phyloP scores from a whole-genome alignment of 1,284 basidiomycete genomes.

The Neotropicomus parvogracilis region DNA sequence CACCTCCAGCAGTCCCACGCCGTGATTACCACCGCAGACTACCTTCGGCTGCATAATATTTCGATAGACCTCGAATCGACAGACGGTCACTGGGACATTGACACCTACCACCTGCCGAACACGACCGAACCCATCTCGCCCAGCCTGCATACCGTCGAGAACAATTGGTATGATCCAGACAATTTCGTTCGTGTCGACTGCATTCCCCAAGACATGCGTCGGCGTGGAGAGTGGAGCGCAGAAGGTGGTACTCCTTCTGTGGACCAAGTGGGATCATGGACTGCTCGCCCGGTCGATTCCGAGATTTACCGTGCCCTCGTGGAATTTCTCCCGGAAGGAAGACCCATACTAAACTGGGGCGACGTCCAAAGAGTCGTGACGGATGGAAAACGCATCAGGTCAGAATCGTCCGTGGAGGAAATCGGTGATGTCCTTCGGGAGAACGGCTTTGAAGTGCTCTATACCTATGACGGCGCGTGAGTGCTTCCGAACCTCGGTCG shows the following conservation, averaged over 20 bases:
- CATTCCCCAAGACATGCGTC: slow-evolving; percentile 32
- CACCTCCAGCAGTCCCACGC: slow-evolving; percentile 38
- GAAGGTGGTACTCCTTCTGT: slow-evolving; percentile 17
- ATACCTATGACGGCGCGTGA: slow-evolving; percentile 38
- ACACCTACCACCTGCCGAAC: slow-evolving; percentile 24
- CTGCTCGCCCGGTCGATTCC: slow-evolving; percentile 14
- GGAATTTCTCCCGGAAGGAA: slow-evolving; percentile 8
- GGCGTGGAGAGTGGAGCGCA: slow-evolving; percentile 29
- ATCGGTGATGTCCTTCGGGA: slow-evolving; percentile 34
- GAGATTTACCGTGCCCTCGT: slow-evolving; percentile 20
- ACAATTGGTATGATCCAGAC: slow-evolving; percentile 37
- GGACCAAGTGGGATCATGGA: slow-evolving; percentile 28
- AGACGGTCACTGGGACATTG: slow-evolving; percentile 38
- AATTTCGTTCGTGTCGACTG: slow-evolving; percentile 36
- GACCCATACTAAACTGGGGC: slow-evolving; percentile 21
- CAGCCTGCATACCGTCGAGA: slow-evolving; percentile 36
- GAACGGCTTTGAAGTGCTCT: slow-evolving; percentile 37
- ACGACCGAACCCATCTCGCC: slow-evolving; percentile 14
- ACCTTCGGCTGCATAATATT: slow-evolving; percentile 39
- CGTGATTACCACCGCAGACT: slow-evolving; percentile 41
- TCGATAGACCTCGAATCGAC: slow-evolving; percentile 33
- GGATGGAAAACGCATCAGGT: slow-evolving; percentile 20
- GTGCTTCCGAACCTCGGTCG: slow-evolving; percentile 12
- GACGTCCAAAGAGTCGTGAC: slow-evolving; percentile 18
- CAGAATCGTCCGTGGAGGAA: slow-evolving; percentile 25